Base-by-base conservation (phyloP, 1,284 basidiomycete species). In the Pisolithus thermaeus region DNA sequence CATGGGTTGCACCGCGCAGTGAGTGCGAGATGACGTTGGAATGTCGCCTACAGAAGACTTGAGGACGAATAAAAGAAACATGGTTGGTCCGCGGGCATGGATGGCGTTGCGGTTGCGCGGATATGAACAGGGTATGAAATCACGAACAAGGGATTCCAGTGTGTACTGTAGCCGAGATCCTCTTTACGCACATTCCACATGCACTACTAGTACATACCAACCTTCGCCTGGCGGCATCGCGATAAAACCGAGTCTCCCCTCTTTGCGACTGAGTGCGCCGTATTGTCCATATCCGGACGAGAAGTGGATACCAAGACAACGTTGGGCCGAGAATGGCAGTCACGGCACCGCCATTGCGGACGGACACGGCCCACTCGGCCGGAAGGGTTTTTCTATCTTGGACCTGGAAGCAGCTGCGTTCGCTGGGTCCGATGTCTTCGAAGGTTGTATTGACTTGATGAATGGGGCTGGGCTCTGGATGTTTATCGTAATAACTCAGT, bases 401-500 rank as follows among this genome's bases (percentile, higher is more conserved):
- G 18, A 11, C 18, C 4, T 40, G 16, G 39, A 20, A 40, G 12
- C 23, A 22, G 39, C 25, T 23, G 12, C 20, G 39, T 39, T 39
- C 16, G 38, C n/a, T 39, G 38, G 25, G 6, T 27, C 25, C 25
- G 25, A 27, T 27, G 25, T 27, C 25, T 27, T 27, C 25, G 25
- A 27, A 27, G 25, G 25, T 27, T 27, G 25, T 27, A 27, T 27
- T 7, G 25, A 27, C 6, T 27, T 5, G 25, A 30, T 30, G 28
- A 11, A 9, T 30, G 28, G 28, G 18, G 38, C 39, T 50, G 55
- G 58, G 18, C 18, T 20, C 18, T 58, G 46, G 50, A 28, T 18
- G 28, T 64, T 57, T 66, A 53, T 70, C 68, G 64, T 66, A 66
- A 66, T 64, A 55, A 51, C 64, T 66, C 62, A 55, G 65, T 68